Evolutionary conservation across 345 rosid genomes (phyloP), one percentile per base, ranked within the genome.

Genomic region (Melaleuca alternifolia): DNA sequence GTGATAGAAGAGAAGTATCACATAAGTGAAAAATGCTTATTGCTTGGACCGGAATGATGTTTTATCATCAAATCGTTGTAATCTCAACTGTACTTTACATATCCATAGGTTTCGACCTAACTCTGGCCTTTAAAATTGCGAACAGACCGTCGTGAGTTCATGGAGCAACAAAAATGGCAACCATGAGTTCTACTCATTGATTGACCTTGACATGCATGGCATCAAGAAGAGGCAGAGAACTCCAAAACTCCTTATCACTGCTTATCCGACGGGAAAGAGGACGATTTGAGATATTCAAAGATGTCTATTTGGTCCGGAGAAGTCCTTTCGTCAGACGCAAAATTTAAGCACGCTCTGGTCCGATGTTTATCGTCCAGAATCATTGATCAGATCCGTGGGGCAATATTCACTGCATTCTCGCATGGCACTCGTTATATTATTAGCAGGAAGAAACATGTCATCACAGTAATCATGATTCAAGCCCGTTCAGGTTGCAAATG

Each of bases 51-150:
- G 11, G 5, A 24, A 30, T 1, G 0, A 71, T 5, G 24, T 71
- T 71, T 71, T 20, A 18, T 9, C 13, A 5, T 71, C 24, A 33
- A 18, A 18, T 71, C 46, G 6, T 1, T 65, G 37, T 44, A 14
- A 15, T 62, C 0, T 62, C 44, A 7, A 4, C 14, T 62, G 0
- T 62, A 30, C 76, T 15, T 15, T 15, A 21, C 44, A 62, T 54
- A 15, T 30, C 76, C 3, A 62, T 62, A 0, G 14, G 21, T 21
- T 20, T 54, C 11, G 0, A 3, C 41, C 41, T 4, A 30, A 28
- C 75, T 28, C 0, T 28, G 30, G 20, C 10, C 20, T 1, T 0
- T 13, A 28, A 28, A 61, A 28, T 0, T 61, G 1, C 5, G 0
- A 28, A 28, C 37, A n/a, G 41, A 13, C 0, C 14, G 2, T 28